Percentiles rank a stretch among this genome's conserved stretches.
Conservation (phyloP, 2,329 filamentous ascomycete genomes). For the Ciborinia camelliae region DNA sequence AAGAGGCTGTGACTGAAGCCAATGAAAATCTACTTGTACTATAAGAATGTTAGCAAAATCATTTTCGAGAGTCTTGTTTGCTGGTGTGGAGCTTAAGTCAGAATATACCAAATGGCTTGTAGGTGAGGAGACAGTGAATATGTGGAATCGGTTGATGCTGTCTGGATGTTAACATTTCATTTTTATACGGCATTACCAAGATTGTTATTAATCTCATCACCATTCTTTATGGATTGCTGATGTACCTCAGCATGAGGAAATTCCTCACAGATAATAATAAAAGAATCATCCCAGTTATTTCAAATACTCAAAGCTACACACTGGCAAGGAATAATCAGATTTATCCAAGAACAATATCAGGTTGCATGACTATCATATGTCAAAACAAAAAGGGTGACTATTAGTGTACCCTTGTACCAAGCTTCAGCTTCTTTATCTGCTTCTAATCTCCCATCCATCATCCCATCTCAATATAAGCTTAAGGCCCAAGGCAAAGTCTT, state of each 20-base stretch:
- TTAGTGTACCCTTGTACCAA: not conserved
- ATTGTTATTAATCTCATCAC: too few species aligned
- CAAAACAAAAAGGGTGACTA: not conserved
- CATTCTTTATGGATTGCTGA: too few species aligned
- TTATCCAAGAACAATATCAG: too few species aligned
- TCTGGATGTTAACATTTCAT: not conserved
- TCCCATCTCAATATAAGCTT: not conserved
- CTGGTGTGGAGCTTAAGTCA: not conserved
- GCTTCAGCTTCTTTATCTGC: too few species aligned
- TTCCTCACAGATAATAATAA: not conserved
- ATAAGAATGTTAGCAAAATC: not conserved
- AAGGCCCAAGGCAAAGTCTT: not conserved
- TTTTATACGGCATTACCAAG: not conserved
- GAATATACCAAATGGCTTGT: not conserved
- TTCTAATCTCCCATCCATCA: not conserved
- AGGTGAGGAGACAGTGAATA: too few species aligned
- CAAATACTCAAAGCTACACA: not conserved
- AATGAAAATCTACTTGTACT: not conserved
- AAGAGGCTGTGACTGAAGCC: not conserved
- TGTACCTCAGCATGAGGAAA: too few species aligned
- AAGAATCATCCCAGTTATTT: too few species aligned
- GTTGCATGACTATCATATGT: not conserved
- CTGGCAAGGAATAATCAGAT: not conserved
- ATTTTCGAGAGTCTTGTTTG: not conserved
- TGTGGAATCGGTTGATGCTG: not conserved